Conservation (phyloP, 352 stramenopile species). For the Phytophthora vignae region DNA sequence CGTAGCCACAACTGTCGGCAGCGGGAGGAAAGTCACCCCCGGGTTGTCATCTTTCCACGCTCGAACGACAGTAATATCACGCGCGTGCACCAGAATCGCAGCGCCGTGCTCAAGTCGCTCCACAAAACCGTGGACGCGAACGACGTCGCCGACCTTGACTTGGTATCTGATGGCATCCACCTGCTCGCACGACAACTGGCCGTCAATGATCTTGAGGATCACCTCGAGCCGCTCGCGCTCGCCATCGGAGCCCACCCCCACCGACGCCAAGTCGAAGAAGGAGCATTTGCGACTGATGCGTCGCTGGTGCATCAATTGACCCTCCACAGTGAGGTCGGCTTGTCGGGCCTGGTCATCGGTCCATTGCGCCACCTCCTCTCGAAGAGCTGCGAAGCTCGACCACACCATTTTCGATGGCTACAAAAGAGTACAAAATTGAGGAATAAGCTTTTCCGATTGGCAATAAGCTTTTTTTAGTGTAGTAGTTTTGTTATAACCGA, state of each 20-base stretch:
- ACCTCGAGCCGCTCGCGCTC: constrained; percentile 65
- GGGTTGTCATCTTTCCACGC: constrained; percentile 68
- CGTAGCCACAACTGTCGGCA: constrained; percentile 48
- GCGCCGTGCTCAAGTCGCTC: constrained; percentile 41
- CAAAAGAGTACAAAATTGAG: neutral
- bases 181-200: constrained; percentile 67
- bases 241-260: constrained; percentile 15
- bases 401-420: constrained; percentile 50
- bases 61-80: constrained; percentile 44
- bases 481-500: constrained; percentile 18
- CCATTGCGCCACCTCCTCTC: constrained; percentile 41
- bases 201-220: constrained; percentile 81
- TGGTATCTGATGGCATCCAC: constrained; percentile 68
- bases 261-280: constrained; percentile 76
- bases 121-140: constrained; percentile 66
- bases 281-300: constrained; percentile 78
- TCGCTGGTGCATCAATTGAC: constrained; percentile 78
- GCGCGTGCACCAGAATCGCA: constrained; percentile 56
- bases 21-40: constrained; percentile 63
- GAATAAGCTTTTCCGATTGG: constrained; percentile 24
- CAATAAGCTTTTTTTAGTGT: constrained; percentile 1
- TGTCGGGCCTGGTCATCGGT: constrained; percentile 29
- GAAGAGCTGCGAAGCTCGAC: constrained; percentile 61
- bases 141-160: constrained; percentile 75
- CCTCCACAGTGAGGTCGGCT: constrained; percentile 61